Evolutionary conservation across 1,284 basidiomycete species (phyloP).

Genomic region (Irpex rosettiformis): DNA sequence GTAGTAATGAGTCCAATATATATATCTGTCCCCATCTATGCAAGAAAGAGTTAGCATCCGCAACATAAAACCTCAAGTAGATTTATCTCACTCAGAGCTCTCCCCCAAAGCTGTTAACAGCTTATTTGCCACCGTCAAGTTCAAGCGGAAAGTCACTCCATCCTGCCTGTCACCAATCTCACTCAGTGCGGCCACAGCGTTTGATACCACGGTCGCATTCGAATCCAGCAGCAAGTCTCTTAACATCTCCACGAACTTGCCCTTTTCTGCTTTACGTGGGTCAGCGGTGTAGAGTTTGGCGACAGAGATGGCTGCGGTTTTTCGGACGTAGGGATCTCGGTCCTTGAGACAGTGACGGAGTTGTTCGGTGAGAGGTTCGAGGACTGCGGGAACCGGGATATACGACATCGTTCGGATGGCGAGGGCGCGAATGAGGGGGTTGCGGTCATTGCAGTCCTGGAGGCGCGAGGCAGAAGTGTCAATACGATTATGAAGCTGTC

Average conservation of each 20-base stretch:
- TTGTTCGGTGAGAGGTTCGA: conserved; percentile 79
- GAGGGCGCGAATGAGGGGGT: conserved; percentile 88
- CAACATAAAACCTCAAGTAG: too few species aligned
- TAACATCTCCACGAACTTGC: conserved; percentile 82
- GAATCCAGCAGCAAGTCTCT: conserved; percentile 88
- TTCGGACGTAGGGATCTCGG: conserved; percentile 92
- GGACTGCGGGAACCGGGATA: conserved; percentile 82
- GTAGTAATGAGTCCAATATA: conserved; percentile 91
- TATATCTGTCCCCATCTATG: conserved; percentile 98
- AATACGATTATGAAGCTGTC: background rate
- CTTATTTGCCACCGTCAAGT: conserved; percentile 80
- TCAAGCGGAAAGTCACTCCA: conserved; percentile 85
- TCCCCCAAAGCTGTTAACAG: conserved; percentile 82
- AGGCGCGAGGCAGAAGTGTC: background rate
- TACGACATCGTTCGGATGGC: conserved; percentile 97
- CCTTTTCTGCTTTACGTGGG: conserved; percentile 78
- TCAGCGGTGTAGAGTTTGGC: conserved; percentile 90
- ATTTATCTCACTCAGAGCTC: conserved; percentile 92
- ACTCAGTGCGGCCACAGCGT: conserved; percentile 90
- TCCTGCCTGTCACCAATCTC: conserved; percentile 91
- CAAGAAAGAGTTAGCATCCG: too few species aligned
- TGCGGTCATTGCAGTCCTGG: conserved; percentile 89
- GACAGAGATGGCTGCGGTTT: conserved; percentile 92
- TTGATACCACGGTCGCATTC: conserved; percentile 93
- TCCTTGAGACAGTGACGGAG: conserved; percentile 87